Base-by-base conservation (phyloP, 805 yeast genomes). In the Saccharomycopsis fodiens region DNA sequence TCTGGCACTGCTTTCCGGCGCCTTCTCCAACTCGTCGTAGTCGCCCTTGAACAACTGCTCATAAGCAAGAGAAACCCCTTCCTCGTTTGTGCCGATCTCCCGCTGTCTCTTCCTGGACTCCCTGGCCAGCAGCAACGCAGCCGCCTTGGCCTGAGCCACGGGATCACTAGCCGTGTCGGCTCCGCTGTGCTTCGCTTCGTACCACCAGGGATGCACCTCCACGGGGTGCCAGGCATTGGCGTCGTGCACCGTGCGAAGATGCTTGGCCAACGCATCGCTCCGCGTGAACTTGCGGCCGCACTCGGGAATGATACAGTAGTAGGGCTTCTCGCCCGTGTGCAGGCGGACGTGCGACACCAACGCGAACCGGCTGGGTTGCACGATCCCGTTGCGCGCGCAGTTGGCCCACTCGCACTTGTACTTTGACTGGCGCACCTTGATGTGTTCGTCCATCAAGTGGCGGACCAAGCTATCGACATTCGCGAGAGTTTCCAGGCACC, bases 321-420 rank as follows among this genome's bases (percentile, higher is more conserved):
- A 79, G 30, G 85, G 85, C 54, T 71, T 71, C 54, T 81, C 84
- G 1, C 82, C 79, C 0, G 83, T 76, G 58, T 83, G 91, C 1
- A 76, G 68, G 45, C 85, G 59, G 52, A 80, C 65, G 56, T 82
- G 91, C 0, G 82, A 68, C 0, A 78, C 66, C 27, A 83, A 65
- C 1, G 82, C 80, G 59, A 74, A 73, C 41, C 79, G 57, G 8
- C 77, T 71, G 13, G 76, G 76, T 55, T 73, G 79, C 22, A 65
- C 65, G 1, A 71, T 58, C 3, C 79, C 82, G 44, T 63, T 67
- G 13, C 78, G 52, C 12, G 72, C 60, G 57, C 89, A 82, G 7
- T 68, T 72, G 32, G 64, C 69, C 89, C 89, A 82, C 37, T 69
- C 73, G 52, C 88, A 82, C 4, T 69, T 57, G 52, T 76, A 74